Percentiles rank a stretch among this genome's conserved stretches.
Conservation (phyloP, 164 flowering plant genomes). For the Chloranthus sessilifolius region DNA sequence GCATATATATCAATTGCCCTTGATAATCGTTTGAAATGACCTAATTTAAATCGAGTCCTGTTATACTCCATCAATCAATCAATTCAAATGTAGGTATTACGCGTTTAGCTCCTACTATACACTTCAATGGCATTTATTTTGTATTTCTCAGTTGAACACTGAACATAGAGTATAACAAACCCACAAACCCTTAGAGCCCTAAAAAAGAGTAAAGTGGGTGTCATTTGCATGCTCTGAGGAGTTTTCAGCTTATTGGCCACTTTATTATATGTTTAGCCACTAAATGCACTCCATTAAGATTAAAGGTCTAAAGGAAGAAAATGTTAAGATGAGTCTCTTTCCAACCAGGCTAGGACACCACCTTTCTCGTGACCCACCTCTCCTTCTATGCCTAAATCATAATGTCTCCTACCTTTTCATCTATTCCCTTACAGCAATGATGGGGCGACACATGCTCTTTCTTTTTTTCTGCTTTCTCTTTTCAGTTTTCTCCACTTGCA, state of each 20-base stretch:
- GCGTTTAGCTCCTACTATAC: too few relatives aligned
- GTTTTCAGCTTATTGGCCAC: not conserved
- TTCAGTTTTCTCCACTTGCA: too few relatives aligned
- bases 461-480: conserved; percentile 3
- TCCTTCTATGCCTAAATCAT: conserved; percentile 33
- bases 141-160: too few relatives aligned
- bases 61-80: too few relatives aligned
- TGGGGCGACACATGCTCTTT: conserved; percentile 25
- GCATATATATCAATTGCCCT: too few relatives aligned
- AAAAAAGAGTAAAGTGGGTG: too few relatives aligned
- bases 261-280: conserved; percentile 9
- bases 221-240: not conserved
- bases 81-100: too few relatives aligned
- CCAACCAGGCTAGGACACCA: conserved; percentile 36
- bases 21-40: too few relatives aligned
- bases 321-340: conserved; percentile 18
- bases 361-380: conserved; percentile 37
- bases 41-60: too few relatives aligned
- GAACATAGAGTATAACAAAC: too few relatives aligned
- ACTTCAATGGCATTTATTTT: too few relatives aligned
- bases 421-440: conserved; percentile 27
- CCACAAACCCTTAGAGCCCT: too few relatives aligned
- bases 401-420: conserved; percentile 21
- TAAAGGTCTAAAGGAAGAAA: conserved; percentile 26
- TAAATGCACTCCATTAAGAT: conserved; percentile 15